Base-by-base conservation (phyloP, 495 filamentous ascomycete species). In the Oidiodendron maius region DNA sequence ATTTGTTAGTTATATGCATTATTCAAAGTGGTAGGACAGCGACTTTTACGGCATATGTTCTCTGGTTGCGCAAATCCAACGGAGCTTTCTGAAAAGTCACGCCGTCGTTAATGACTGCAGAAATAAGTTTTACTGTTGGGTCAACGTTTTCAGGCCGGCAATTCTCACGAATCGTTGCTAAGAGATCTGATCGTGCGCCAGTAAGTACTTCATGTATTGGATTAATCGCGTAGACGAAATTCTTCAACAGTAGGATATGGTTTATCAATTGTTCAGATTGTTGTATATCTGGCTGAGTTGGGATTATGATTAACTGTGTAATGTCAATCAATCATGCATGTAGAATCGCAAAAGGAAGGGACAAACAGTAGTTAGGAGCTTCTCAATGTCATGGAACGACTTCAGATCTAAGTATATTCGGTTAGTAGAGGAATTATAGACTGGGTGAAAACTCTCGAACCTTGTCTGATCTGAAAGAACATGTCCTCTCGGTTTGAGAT, bases 31-130 rank as follows among this genome's bases (percentile, higher is more conserved):
- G 13, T 8, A 30, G 22, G 5, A 18, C 13, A 3, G 54, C 49
- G 56, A 89, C 88, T 72, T 85, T 93, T 30, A 98, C 80, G 44
- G 93, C 93, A 66, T 95, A 96, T 11, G 87, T 89, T 40, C 93
- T 74, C 63, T 98, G 94, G 56, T 96, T 94, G 43, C 90, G 78
- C 44, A 95, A 70, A 50, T 95, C 93, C 9, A 97, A 74, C 2
- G 93, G 87, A 34, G 81, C 78, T 41, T 76, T 87, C 53, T 87
- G 82, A 58, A 85, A 95, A 3, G 72, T 75, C 1, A 86, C 83
- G 62, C 93, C 84, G 40, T 87, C 79, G 49, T 97, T 95, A 53
- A 98, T 83, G 0, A 80, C 81, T 22, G 69, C 63, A 40, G 79
- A 68, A 46, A 97, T 91, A 2, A 88, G 56, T 6, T 71, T 61